Percentiles rank a stretch among this genome's conserved stretches.
Conservation (phyloP, 768 basidiomycete genomes). For the Auriculariales sp. region DNA sequence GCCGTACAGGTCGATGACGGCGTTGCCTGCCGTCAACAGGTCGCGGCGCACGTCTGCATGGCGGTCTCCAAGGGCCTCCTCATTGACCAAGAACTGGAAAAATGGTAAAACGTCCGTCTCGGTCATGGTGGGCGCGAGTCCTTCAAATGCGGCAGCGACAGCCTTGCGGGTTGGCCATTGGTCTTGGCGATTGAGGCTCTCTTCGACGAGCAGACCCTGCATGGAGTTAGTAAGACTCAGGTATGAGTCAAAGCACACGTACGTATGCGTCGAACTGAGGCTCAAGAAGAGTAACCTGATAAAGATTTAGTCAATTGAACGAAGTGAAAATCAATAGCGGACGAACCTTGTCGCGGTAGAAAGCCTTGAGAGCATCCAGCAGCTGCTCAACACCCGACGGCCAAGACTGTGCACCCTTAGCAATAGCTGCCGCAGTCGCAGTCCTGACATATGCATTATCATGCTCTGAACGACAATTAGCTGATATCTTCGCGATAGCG, state of each 20-base stretch:
- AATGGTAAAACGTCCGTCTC: conserved; percentile 47
- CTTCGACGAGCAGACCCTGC: conserved; percentile 86
- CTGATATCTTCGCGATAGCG: no score
- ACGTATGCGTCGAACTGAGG: conserved; percentile 93
- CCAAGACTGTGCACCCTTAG: conserved; percentile 51
- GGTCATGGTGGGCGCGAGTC: conserved; percentile 51
- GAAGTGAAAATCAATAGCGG: conserved; percentile 1
- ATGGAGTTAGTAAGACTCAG: neutral
- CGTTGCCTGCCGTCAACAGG: conserved; percentile 76
- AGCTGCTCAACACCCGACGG: conserved; percentile 26
- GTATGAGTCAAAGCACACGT: conserved; percentile 11
- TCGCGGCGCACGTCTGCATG: conserved; percentile 65
- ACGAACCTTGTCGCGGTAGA: conserved; percentile 72
- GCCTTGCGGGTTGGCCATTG: conserved; percentile 80
- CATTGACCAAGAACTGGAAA: conserved; percentile 76
- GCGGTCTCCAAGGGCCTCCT: conserved; percentile 79
- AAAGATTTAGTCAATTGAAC: neutral
- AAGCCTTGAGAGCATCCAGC: conserved; percentile 36
- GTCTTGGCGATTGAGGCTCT: conserved; percentile 74
- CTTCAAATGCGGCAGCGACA: conserved; percentile 49
- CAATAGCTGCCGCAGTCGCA: conserved; percentile 55
- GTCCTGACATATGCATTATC: conserved; percentile 67
- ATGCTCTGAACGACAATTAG: conserved; percentile 60
- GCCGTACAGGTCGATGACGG: conserved; percentile 75
- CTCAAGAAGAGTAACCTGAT: conserved; percentile 66